phyloP scores from a whole-genome alignment of 257 asterid genomes.

The Thymus mandschuricus region DNA sequence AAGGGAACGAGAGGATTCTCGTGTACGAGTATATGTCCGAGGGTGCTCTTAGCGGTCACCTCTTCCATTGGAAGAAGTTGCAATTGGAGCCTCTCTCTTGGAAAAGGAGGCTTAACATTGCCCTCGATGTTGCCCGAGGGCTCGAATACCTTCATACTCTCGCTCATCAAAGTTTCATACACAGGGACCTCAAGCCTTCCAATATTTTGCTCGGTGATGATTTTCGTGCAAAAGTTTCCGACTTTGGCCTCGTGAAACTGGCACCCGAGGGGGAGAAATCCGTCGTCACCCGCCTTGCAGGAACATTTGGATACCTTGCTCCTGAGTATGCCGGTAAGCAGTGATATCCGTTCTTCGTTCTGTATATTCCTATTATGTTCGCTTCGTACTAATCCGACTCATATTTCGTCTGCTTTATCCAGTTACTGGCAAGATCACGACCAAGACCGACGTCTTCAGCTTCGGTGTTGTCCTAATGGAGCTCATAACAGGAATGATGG shows the following conservation, averaged over 20 bases:
- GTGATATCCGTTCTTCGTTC: too few relatives aligned
- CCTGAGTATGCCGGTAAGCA: conserved; percentile 88
- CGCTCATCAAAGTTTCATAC: conserved; percentile 85
- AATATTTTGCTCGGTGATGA: conserved; percentile 82
- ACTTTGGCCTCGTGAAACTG: conserved; percentile 88
- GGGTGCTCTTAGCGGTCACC: conserved; percentile 87
- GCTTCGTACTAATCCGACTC: too few relatives aligned
- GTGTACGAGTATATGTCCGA: conserved; percentile 92
- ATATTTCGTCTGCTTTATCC: conserved; percentile 6
- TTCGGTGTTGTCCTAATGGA: conserved; percentile 93
- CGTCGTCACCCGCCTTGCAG: conserved; percentile 83
- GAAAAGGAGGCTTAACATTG: conserved; percentile 84
- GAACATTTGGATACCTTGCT: conserved; percentile 90
- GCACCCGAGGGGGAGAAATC: conserved; percentile 88
- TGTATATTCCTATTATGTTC: too few relatives aligned
- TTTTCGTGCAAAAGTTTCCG: conserved; percentile 83
- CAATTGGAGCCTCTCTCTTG: conserved; percentile 86
- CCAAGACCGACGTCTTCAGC: conserved; percentile 85
- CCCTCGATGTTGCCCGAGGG: conserved; percentile 90
- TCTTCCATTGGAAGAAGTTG: conserved; percentile 73
- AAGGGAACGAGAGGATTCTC: conserved; percentile 75
- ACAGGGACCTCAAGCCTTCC: conserved; percentile 85
- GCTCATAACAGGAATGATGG: conserved; percentile 83
- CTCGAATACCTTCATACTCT: conserved; percentile 80
- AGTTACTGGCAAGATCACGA: conserved; percentile 92